Percentiles rank a stretch among this genome's conserved stretches.
Conservation (phyloP, 495 filamentous ascomycete genomes). For the Pseudoneurospora amorphoporcata region DNA sequence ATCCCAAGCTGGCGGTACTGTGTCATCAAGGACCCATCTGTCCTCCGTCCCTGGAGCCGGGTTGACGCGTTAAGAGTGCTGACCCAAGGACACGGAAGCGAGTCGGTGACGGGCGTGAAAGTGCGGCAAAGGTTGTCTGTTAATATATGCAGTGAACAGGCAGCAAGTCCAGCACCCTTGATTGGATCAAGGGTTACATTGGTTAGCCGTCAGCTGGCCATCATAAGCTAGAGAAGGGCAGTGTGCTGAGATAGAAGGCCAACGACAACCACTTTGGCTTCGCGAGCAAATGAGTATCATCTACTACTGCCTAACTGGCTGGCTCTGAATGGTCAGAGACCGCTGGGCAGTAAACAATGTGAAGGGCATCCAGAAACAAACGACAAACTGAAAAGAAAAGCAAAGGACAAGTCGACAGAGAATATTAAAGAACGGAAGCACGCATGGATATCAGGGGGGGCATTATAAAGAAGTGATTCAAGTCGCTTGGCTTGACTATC, state of each 20-base stretch:
- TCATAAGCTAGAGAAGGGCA: background rate
- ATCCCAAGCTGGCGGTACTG: background rate
- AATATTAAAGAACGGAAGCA: background rate
- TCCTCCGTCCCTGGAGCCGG: background rate
- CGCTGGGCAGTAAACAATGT: background rate
- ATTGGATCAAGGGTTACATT: background rate
- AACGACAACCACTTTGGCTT: background rate
- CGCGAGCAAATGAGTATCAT: background rate
- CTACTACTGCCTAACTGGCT: background rate
- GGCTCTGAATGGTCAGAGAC: background rate
- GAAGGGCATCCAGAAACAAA: background rate
- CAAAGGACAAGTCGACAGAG: background rate
- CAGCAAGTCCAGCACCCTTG: background rate
- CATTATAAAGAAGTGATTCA: background rate
- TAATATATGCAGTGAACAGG: background rate
- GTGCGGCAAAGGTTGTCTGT: background rate
- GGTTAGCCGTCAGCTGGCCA: background rate
- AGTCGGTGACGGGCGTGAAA: background rate
- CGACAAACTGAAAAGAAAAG: background rate
- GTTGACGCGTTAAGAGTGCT: background rate
- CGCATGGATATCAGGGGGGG: background rate
- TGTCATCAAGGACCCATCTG: background rate
- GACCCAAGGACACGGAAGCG: background rate
- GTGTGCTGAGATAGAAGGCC: background rate
- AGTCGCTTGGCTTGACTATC: background rate